Conservation (phyloP, 805 yeast genomes). For the Ogataea paradorogensis region DNA sequence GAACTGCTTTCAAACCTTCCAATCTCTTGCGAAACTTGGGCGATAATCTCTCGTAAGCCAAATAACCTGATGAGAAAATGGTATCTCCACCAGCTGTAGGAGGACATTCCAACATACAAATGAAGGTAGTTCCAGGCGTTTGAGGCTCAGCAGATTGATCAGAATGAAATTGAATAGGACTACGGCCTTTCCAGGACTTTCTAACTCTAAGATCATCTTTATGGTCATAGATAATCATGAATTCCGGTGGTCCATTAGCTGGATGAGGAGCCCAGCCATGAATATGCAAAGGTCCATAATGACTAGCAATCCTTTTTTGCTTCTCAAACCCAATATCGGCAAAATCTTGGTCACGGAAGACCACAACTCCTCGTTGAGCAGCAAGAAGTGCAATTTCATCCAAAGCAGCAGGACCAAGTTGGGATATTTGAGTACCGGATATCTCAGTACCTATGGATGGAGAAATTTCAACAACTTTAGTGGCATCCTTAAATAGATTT, state of each 20-base stretch:
- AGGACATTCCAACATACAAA: constrained; percentile 44
- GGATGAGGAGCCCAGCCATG: constrained; percentile 53
- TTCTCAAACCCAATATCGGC: constrained; percentile 50
- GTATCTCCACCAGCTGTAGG: constrained; percentile 68
- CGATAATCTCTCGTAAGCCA: constrained; percentile 69
- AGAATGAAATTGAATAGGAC: constrained; percentile 44
- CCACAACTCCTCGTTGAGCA: constrained; percentile 67
- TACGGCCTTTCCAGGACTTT: constrained; percentile 28
- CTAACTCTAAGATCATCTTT: constrained; percentile 27
- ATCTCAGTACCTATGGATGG: constrained; percentile 72
- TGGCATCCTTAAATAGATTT: constrained; percentile 39
- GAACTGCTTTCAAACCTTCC: constrained; percentile 62
- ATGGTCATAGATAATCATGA: constrained; percentile 41
- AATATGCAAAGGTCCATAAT: constrained; percentile 68
- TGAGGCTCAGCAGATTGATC: constrained; percentile 65
- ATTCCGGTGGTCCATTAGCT: constrained; percentile 41
- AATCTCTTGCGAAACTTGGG: constrained; percentile 59
- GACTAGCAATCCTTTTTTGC: constrained; percentile 49
- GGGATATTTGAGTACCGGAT: constrained; percentile 56
- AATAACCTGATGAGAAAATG: constrained; percentile 63
- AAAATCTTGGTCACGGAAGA: constrained; percentile 66
- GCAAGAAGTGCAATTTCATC: constrained; percentile 67
- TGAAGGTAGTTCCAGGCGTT: constrained; percentile 55
- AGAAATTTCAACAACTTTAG: constrained; percentile 40
- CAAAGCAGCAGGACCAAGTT: constrained; percentile 50